Conservation (phyloP, 768 basidiomycete species). For the Paxillus involutus region DNA sequence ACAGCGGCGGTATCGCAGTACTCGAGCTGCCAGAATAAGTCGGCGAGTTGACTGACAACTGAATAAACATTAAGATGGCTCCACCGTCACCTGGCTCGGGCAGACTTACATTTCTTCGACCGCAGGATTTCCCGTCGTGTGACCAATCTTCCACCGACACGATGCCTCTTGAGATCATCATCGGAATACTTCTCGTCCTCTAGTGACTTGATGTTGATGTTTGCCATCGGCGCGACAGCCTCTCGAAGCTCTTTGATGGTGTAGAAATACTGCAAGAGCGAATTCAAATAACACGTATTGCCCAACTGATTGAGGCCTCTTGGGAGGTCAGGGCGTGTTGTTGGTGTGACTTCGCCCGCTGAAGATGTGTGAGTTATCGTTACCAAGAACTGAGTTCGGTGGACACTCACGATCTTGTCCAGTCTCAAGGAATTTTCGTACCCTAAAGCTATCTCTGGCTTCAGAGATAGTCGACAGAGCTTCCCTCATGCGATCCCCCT, state of each 20-base stretch:
- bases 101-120: constrained; percentile 75
- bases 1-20: constrained; percentile 64
- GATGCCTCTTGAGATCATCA: constrained; percentile 77
- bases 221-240: constrained; percentile 62
- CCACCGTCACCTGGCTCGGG: neutral
- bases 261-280: constrained; percentile 83
- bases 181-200: constrained; percentile 76
- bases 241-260: constrained; percentile 90
- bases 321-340: constrained; percentile 66
- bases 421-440: constrained; percentile 62
- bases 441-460: constrained; percentile 65
- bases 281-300: constrained; percentile 88
- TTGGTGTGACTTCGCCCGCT: constrained; percentile 66
- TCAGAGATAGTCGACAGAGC: constrained; percentile 77
- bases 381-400: neutral
- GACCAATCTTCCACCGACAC: constrained; percentile 85
- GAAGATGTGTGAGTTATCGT: constrained; percentile 5
- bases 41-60: constrained; percentile 83
- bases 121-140: constrained; percentile 79
- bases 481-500: constrained; percentile 68
- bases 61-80: constrained; percentile 12
- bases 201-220: constrained; percentile 50
- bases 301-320: constrained; percentile 87
- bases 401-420: constrained; percentile 74
- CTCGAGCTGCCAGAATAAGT: constrained; percentile 77